Conservation (phyloP, 2,329 filamentous ascomycete species). For the Fusarium subglutinans region DNA sequence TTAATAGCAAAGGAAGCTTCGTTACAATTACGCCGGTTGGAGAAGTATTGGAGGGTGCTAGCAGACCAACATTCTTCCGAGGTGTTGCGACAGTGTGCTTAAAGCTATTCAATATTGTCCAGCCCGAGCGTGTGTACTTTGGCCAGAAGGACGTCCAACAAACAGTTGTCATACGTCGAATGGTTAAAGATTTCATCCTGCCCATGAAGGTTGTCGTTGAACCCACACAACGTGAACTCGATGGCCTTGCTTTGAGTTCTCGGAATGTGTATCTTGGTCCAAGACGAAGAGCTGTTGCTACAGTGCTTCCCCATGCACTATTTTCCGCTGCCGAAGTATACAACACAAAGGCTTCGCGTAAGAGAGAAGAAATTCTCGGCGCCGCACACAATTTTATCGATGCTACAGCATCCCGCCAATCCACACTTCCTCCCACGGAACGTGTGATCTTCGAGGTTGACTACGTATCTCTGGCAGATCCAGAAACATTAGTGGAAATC, state of each 20-base stretch:
- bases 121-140: slow-evolving; percentile 82
- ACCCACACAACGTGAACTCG: slow-evolving; percentile 77
- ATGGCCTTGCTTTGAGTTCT: slow-evolving; percentile 91
- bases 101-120: slow-evolving; percentile 68
- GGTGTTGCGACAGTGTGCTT: slow-evolving; percentile 97
- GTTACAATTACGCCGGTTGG: slow-evolving; percentile 89
- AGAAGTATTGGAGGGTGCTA: slow-evolving; percentile 82
- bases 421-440: slow-evolving; percentile 64
- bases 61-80: slow-evolving; percentile 92
- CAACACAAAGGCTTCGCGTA: slow-evolving; percentile 56
- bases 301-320: slow-evolving; percentile 76
- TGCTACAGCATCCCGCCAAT: slow-evolving; percentile 67
- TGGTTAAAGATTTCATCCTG: slow-evolving; percentile 89
- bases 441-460: slow-evolving; percentile 84
- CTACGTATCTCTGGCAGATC: slow-evolving; percentile 91
- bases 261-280: slow-evolving; percentile 91
- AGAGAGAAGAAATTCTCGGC: slow-evolving; percentile 74
- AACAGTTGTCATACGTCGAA: slow-evolving; percentile 84
- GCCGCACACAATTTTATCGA: slow-evolving; percentile 72
- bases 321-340: slow-evolving; percentile 76
- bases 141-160: slow-evolving; percentile 99
- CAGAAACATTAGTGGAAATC: slow-evolving; percentile 82
- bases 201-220: slow-evolving; percentile 78
- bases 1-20: slow-evolving; percentile 85
- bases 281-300: slow-evolving; percentile 75